Evolutionary conservation across 169 alveolate genomes (phyloP), one percentile per base, ranked within the genome.

Genomic region (Plasmodium coatneyi): DNA sequence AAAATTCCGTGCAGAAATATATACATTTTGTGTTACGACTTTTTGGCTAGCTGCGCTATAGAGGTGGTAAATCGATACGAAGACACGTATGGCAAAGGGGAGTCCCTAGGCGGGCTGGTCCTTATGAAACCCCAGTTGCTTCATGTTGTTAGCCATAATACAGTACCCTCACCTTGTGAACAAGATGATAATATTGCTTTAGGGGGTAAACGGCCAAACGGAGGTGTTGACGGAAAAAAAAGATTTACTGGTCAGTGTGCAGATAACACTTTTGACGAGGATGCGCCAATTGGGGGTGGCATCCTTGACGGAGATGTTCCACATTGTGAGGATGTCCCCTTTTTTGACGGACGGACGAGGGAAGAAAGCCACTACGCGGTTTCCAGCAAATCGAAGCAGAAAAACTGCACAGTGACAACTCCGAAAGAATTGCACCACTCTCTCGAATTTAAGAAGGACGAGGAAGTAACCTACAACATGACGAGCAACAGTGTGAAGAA

Each of bases 41-140:
- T 86, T 78, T 86, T 86, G 86, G 86, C 86, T 66, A 86, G 93
- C 34, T 78, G 78, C 43, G 93, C 86, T 74, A 86, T 86, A 19
- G 93, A 86, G 72, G 93, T 54, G 1, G 86, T 86, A 32, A 86
- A 86, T 86, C 93, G 93, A 14, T 74, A 74, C 34, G 93, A 86
- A 49, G 25, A 86, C 36, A 43, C 46, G 25, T 52, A 86, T 22
- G 93, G 86, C 25, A 78, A 86, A 76, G 54, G 16, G 34, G 79
- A 22, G 6, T 5, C 93, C 66, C 43, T 86, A 46, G 93, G 93
- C 1, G 93, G 93, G n/a, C 30, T 86, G 41, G 70, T 86, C 28
- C 78, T 86, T 32, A 86, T 86, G 19, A 86, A 72, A 86, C 93
- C 93, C 9, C 76, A 86, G 80, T 46, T 86, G 60, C 70, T 86